phyloP scores from a whole-genome alignment of 176 grass and related monocot species.

The Elymus sibiricus region DNA sequence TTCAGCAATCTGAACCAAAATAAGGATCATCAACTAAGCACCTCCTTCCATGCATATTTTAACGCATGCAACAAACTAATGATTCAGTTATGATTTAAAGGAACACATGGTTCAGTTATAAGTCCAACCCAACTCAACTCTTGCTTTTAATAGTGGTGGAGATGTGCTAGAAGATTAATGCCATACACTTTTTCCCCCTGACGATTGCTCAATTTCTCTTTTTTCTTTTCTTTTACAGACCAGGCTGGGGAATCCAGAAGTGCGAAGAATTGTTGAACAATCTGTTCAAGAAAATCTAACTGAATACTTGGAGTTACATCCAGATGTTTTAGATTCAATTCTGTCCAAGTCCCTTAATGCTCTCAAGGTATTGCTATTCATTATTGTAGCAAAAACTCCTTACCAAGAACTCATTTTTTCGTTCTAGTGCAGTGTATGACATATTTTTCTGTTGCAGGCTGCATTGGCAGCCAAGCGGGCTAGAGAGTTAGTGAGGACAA shows the following conservation, averaged over 20 bases:
- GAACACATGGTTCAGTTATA: too few relatives aligned
- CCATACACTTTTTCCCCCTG: neutral
- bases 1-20: neutral
- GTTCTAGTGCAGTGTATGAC: neutral
- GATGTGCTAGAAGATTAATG: constrained; percentile 10
- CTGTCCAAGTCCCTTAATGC: constrained; percentile 92
- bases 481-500: constrained; percentile 91
- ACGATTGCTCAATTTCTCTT: neutral
- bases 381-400: constrained; percentile 9
- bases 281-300: constrained; percentile 92
- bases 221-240: constrained; percentile 51
- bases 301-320: constrained; percentile 92
- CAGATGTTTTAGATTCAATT: constrained; percentile 78
- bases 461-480: constrained; percentile 89
- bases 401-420: neutral
- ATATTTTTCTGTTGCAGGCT: constrained; percentile 54
- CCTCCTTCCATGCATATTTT: neutral
- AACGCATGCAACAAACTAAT: neutral
- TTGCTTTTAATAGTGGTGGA: neutral
- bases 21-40: neutral
- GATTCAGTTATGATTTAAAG: too few relatives aligned
- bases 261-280: constrained; percentile 85
- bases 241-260: constrained; percentile 97
- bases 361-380: constrained; percentile 65
- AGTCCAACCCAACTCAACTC: neutral